Percentiles rank a stretch among this genome's conserved stretches.
These are phyloP conservation scores for Peronospora destructor DNA, from an alignment of 352 stramenopile species.

Conservation along the genomic window DNA sequence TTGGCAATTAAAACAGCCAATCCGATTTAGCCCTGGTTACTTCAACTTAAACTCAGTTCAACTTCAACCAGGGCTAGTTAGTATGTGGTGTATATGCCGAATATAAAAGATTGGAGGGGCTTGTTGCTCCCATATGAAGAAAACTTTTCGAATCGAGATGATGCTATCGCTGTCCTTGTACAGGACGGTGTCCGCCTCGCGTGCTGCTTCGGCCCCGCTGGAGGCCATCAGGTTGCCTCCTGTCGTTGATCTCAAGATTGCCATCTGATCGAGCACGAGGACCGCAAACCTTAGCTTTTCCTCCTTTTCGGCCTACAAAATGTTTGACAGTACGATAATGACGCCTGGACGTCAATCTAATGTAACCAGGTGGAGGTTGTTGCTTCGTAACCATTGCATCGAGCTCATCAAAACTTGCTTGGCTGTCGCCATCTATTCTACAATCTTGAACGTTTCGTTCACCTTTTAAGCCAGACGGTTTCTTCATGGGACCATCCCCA, in stretches of 20 bases:
- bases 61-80: too few relatives aligned
- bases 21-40: not conserved
- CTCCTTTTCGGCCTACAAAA: constrained; percentile 91
- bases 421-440: constrained; percentile 91
- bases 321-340: constrained; percentile 92
- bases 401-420: constrained; percentile 94
- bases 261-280: constrained; percentile 91
- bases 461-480: constrained; percentile 28
- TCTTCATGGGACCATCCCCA: constrained; percentile 66
- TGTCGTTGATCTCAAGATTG: constrained; percentile 92
- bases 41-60: not conserved
- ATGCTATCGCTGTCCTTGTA: constrained; percentile 94
- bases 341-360: constrained; percentile 86
- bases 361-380: constrained; percentile 68
- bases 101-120: constrained; percentile 91
- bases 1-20: not conserved
- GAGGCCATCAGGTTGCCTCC: constrained; percentile 93
- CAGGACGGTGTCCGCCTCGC: constrained; percentile 97
- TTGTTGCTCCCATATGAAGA: too few relatives aligned
- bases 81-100: constrained; percentile 61
- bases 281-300: constrained; percentile 97
- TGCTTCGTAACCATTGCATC: constrained; percentile 93
- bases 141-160: constrained; percentile 96
- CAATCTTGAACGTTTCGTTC: constrained; percentile 94
- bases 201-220: constrained; percentile 86